Conservation (phyloP, 164 flowering plant species). For the Vitis rupestris region DNA sequence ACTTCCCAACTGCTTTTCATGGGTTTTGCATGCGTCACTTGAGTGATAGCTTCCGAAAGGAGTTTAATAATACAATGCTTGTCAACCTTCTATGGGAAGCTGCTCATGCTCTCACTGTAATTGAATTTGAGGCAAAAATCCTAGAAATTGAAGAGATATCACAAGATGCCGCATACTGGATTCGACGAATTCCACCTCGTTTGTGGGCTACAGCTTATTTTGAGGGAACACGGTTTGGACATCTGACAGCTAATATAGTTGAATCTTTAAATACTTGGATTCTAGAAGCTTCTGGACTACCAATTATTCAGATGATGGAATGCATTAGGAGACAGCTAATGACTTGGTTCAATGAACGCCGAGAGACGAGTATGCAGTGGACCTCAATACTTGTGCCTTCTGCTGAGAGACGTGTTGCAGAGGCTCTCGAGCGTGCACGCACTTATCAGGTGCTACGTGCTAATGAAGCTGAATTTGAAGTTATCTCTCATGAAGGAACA, state of each 20-base stretch:
- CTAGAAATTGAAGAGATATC: constrained; percentile 66
- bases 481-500: constrained; percentile 70
- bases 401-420: constrained; percentile 65
- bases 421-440: constrained; percentile 64
- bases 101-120: constrained; percentile 60
- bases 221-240: constrained; percentile 71
- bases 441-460: constrained; percentile 68
- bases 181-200: constrained; percentile 58
- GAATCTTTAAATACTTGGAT: constrained; percentile 60
- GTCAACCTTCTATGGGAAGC: constrained; percentile 75
- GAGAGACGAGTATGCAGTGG: constrained; percentile 75
- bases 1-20: constrained; percentile 75
- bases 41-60: constrained; percentile 65
- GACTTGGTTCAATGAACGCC: constrained; percentile 80
- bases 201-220: constrained; percentile 78
- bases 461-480: constrained; percentile 80
- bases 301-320: constrained; percentile 74
- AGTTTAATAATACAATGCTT: constrained; percentile 60
- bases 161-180: constrained; percentile 75
- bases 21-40: constrained; percentile 78
- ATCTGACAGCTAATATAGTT: constrained; percentile 58
- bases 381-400: constrained; percentile 66
- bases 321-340: constrained; percentile 68
- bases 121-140: constrained; percentile 58
- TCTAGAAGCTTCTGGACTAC: constrained; percentile 69